phyloP scores from a whole-genome alignment of 306 rosid genomes.

The Pachyrhizus erosus region DNA sequence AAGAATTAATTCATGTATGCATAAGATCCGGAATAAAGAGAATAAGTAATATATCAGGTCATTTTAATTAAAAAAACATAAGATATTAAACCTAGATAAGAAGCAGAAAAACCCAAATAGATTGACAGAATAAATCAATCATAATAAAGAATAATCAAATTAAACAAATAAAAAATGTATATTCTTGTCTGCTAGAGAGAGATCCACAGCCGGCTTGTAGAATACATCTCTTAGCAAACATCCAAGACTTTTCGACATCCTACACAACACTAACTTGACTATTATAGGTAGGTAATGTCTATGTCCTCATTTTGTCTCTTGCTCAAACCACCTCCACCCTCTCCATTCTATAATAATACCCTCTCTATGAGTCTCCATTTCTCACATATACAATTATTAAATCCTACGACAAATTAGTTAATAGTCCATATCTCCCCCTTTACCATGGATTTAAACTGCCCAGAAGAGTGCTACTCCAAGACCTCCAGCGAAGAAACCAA shows the following conservation, averaged over 20 bases:
- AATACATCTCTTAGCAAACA: constrained; percentile 39
- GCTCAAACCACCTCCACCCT: constrained; percentile 23
- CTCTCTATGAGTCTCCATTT: constrained; percentile 4
- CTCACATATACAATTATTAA: neutral
- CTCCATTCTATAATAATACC: constrained; percentile 42
- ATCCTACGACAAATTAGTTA: neutral
- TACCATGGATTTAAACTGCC: constrained; percentile 53
- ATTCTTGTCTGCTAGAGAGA: constrained; percentile 29
- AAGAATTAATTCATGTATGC: neutral
- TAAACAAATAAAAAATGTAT: neutral
- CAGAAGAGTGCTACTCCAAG: constrained; percentile 47
- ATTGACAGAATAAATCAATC: constrained; percentile 25
- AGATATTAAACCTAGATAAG: constrained; percentile 10
- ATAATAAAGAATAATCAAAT: constrained; percentile 22
- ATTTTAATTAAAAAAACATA: neutral
- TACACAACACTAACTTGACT: constrained; percentile 4
- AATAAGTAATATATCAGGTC: neutral
- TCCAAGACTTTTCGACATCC: constrained; percentile 43
- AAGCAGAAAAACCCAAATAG: constrained; percentile 24
- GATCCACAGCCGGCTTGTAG: constrained; percentile 59
- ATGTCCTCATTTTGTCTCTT: constrained; percentile 56
- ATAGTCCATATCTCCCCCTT: neutral
- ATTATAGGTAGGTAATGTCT: constrained; percentile 48
- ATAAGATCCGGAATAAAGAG: neutral
- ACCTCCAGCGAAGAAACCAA: constrained; percentile 54